phyloP scores from a whole-genome alignment of 2,329 filamentous ascomycete genomes.

The Dichotomopilus funicola region DNA sequence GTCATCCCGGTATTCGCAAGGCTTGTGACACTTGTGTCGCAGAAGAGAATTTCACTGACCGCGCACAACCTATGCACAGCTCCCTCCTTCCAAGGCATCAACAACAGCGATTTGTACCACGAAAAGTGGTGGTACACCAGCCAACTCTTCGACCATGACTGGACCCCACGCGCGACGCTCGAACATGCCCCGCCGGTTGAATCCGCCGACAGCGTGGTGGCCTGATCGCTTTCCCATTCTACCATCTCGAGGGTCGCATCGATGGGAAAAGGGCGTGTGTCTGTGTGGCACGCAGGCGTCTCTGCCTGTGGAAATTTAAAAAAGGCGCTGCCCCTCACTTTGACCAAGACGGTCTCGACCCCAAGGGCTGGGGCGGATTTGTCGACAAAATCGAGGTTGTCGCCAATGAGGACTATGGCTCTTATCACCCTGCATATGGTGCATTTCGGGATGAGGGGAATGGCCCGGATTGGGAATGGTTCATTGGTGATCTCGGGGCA shows the following conservation, averaged over 20 bases:
- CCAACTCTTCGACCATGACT: slow-evolving; percentile 25
- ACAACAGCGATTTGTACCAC: slow-evolving; percentile 22
- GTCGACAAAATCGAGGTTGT: slow-evolving; percentile 17
- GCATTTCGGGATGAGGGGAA: slow-evolving; percentile 14
- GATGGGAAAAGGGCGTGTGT: not conserved
- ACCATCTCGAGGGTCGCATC: not conserved
- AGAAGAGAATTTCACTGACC: not conserved
- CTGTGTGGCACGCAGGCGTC: slow-evolving; percentile 1
- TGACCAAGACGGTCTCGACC: slow-evolving; percentile 15
- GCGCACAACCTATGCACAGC: not conserved
- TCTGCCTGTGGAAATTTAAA: too few species aligned
- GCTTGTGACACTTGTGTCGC: not conserved
- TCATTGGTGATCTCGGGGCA: slow-evolving; percentile 18
- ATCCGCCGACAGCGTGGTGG: slow-evolving; percentile 12
- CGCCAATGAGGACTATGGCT: slow-evolving; percentile 18
- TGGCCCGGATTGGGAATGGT: slow-evolving; percentile 12
- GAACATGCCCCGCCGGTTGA: slow-evolving; percentile 22
- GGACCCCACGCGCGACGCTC: slow-evolving; percentile 23
- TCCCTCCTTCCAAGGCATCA: slow-evolving; percentile 17
- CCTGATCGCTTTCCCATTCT: slow-evolving; percentile 10
- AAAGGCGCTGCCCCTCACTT: slow-evolving; percentile 15
- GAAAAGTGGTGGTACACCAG: slow-evolving; percentile 24
- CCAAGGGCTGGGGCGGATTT: slow-evolving; percentile 19
- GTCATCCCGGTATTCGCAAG: not conserved
- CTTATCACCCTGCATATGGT: slow-evolving; percentile 23